Percentiles rank a stretch among this genome's conserved stretches.
Conservation (phyloP, 305 asterid species). For the Withania somnifera region DNA sequence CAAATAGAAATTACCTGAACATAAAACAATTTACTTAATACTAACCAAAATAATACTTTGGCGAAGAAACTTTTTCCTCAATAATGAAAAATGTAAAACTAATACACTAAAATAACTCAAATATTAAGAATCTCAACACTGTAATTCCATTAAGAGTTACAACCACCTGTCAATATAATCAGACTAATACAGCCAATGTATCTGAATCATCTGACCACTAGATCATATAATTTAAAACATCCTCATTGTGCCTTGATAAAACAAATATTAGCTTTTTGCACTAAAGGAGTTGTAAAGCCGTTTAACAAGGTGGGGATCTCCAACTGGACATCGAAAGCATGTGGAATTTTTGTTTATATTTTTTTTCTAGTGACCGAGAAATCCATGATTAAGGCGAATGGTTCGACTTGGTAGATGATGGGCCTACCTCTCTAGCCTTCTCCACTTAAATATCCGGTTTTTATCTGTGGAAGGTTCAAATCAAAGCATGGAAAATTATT, state of each 20-base stretch:
- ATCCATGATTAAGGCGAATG: not conserved
- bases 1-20: constrained; percentile 20
- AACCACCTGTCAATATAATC: not conserved
- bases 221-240: not conserved
- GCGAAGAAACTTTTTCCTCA: not conserved
- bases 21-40: not conserved
- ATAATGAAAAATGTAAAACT: not conserved
- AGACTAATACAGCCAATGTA: not conserved
- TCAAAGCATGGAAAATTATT: not conserved
- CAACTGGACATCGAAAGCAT: not conserved
- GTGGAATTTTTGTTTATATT: not conserved
- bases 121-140: not conserved
- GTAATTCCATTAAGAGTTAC: not conserved
- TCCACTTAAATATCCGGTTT: not conserved
- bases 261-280: not conserved
- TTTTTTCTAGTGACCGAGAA: not conserved
- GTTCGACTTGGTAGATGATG: not conserved
- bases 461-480: not conserved
- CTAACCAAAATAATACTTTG: not conserved
- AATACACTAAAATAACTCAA: not conserved
- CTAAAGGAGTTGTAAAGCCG: not conserved
- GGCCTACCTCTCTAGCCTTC: not conserved
- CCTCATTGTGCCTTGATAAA: not conserved
- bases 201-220: not conserved
- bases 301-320: not conserved